Evolutionary conservation across 2,329 filamentous ascomycete species (phyloP).

Genomic region (Colletotrichum spaethianum): DNA sequence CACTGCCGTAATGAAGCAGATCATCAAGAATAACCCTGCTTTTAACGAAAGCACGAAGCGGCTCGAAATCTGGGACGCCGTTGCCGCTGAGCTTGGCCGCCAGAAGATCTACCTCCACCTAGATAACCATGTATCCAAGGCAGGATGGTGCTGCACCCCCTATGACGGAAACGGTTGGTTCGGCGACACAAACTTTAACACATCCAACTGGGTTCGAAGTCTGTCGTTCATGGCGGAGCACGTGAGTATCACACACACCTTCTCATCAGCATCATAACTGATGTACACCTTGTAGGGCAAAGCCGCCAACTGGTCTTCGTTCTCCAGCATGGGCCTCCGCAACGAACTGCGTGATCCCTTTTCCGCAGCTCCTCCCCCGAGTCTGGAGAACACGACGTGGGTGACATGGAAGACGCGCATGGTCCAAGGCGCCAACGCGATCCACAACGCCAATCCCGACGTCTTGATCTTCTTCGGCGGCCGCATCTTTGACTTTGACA

Average conservation of each 20-base stretch:
- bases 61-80: slow-evolving; percentile 67
- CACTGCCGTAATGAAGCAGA: slow-evolving; percentile 58
- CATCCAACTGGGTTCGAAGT: slow-evolving; percentile 67
- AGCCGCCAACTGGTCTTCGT: slow-evolving; percentile 52
- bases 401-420: slow-evolving; percentile 61
- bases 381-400: slow-evolving; percentile 59
- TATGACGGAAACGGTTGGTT: slow-evolving; percentile 65
- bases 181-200: slow-evolving; percentile 66
- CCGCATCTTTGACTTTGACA: slow-evolving; percentile 48
- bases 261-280: neutral
- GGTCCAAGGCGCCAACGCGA: slow-evolving; percentile 56
- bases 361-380: slow-evolving; percentile 65
- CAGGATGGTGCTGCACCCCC: slow-evolving; percentile 62
- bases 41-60: slow-evolving; percentile 62
- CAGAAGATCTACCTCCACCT: slow-evolving; percentile 64
- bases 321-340: slow-evolving; percentile 59
- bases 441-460: slow-evolving; percentile 61
- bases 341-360: slow-evolving; percentile 54
- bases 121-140: slow-evolving; percentile 65
- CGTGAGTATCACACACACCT: slow-evolving; percentile 48
- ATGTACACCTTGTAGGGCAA: slow-evolving; percentile 47
- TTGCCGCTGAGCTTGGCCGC: slow-evolving; percentile 64
- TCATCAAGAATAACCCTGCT: slow-evolving; percentile 64
- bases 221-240: slow-evolving; percentile 66
- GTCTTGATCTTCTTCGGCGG: slow-evolving; percentile 61